A percentile compares a stretch with the other conserved stretches of the same genome.
These are phyloP conservation scores for Hypoxylon cercidicola DNA, from an alignment of 495 filamentous ascomycete genomes.

Conservation along the genomic window DNA sequence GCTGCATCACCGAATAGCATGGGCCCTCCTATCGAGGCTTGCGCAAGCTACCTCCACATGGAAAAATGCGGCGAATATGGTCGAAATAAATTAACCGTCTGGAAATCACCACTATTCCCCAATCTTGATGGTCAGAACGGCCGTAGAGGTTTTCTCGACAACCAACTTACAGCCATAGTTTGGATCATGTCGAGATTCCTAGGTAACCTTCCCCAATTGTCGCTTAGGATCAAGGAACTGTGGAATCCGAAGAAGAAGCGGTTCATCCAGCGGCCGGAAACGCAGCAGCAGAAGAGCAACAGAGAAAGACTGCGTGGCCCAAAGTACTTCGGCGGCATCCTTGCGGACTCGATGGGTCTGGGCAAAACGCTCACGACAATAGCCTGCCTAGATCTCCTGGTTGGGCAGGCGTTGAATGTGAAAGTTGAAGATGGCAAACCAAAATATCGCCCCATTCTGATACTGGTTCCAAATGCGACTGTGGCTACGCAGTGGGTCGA, in stretches of 20 bases:
- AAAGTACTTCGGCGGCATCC: slow-evolving; percentile 71
- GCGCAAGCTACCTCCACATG: slow-evolving; percentile 35
- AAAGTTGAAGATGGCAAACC: background rate
- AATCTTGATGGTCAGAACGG: slow-evolving; percentile 25
- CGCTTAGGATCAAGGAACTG: background rate
- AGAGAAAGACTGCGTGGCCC: slow-evolving; percentile 32
- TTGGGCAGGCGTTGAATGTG: slow-evolving; percentile 34
- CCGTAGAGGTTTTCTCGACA: slow-evolving; percentile 34
- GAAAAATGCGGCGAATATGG: slow-evolving; percentile 40
- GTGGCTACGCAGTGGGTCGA: slow-evolving; percentile 43
- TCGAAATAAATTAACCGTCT: slow-evolving; percentile 27
- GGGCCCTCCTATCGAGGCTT: slow-evolving; percentile 38
- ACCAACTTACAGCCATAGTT: slow-evolving; percentile 41
- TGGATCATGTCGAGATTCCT: slow-evolving; percentile 42
- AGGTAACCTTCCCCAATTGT: slow-evolving; percentile 29
- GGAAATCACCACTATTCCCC: slow-evolving; percentile 38
- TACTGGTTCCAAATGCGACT: slow-evolving; percentile 35
- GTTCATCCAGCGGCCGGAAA: slow-evolving; percentile 6
- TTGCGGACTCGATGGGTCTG: slow-evolving; percentile 94
- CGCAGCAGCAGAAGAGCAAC: slow-evolving; percentile 5
- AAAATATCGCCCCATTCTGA: slow-evolving; percentile 34
- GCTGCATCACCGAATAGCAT: slow-evolving; percentile 36
- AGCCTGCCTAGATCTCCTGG: slow-evolving; percentile 34
- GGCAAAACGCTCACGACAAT: slow-evolving; percentile 77
- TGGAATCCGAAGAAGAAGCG: background rate